phyloP scores from a whole-genome alignment of 768 basidiomycete species.

The Tulasnella sp. region DNA sequence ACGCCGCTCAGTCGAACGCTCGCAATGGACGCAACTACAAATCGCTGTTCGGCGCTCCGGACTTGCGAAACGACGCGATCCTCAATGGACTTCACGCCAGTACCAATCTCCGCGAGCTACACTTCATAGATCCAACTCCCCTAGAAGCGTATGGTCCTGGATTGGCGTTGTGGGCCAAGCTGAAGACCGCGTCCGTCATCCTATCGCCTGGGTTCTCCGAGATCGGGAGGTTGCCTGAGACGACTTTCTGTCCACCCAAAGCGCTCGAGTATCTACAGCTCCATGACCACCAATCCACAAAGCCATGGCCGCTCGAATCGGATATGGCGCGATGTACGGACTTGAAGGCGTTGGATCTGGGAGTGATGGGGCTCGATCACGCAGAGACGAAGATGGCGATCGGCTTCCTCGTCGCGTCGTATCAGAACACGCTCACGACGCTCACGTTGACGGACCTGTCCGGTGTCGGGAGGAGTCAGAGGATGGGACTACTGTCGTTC shows the following conservation, averaged over 20 bases:
- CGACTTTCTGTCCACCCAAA: conserved; percentile 18
- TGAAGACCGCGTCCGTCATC: conserved; percentile 11
- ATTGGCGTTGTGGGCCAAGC: conserved; percentile 13
- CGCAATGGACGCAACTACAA: conserved; percentile 1
- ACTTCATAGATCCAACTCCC: conserved; percentile 19
- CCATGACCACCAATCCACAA: conserved; percentile 6
- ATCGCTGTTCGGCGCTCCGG: conserved; percentile 11
- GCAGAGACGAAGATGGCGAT: conserved; percentile 14
- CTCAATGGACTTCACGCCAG: conserved; percentile 15
- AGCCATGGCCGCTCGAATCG: conserved; percentile 19
- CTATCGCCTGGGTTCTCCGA: conserved; percentile 15
- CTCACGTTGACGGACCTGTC: conserved; percentile 8
- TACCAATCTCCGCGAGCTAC: conserved; percentile 18
- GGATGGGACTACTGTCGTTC: neutral
- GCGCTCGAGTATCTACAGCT: conserved; percentile 14
- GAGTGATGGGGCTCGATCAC: neutral
- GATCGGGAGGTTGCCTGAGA: conserved; percentile 9
- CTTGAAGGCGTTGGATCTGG: conserved; percentile 19
- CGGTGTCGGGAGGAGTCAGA: neutral
- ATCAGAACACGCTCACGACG: conserved; percentile 18
- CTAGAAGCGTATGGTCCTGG: conserved; percentile 19
- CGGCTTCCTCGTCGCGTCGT: conserved; percentile 18
- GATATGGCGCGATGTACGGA: conserved; percentile 18
- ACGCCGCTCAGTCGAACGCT: neutral
- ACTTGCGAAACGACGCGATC: conserved; percentile 16